Conservation (phyloP, 768 basidiomycete species). For the Mycena latifolia region DNA sequence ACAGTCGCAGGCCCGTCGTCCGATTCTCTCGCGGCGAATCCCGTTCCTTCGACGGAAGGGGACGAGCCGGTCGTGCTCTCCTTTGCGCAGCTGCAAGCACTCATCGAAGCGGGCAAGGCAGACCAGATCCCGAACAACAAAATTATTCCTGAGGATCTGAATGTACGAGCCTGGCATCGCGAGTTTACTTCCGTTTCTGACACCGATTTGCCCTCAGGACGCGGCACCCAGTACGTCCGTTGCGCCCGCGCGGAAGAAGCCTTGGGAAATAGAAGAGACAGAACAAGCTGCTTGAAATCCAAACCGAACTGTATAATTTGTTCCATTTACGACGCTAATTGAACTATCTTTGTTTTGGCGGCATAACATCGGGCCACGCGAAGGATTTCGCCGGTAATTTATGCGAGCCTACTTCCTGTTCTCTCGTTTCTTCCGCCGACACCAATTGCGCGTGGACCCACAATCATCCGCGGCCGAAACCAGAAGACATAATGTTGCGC, state of each 20-base stretch:
- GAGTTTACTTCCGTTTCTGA: not conserved
- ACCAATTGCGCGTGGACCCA: not conserved
- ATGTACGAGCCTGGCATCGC: constrained; percentile 57
- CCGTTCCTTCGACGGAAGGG: constrained; percentile 9
- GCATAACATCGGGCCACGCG: no score
- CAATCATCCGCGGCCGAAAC: not conserved
- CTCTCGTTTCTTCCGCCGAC: constrained; percentile 6
- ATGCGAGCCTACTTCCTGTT: no score
- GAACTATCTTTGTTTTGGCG: not conserved
- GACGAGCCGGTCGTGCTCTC: constrained; percentile 61
- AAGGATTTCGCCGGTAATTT: no score
- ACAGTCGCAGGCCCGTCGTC: not conserved
- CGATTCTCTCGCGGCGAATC: no score
- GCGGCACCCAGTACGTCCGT: constrained; percentile 22
- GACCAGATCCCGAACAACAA: constrained; percentile 87
- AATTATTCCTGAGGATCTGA: constrained; percentile 72
- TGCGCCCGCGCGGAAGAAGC: constrained; percentile 26
- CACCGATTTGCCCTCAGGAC: constrained; percentile 7
- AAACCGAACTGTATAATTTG: not conserved
- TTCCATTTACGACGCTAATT: constrained; percentile 10
- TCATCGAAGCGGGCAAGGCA: constrained; percentile 78
- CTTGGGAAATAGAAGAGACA: constrained; percentile 24
- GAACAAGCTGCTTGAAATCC: constrained; percentile 11
- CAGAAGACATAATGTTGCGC: not conserved
- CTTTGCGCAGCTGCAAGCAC: constrained; percentile 74